Conservation (phyloP, 768 basidiomycete genomes). For the Ramaria sp. region DNA sequence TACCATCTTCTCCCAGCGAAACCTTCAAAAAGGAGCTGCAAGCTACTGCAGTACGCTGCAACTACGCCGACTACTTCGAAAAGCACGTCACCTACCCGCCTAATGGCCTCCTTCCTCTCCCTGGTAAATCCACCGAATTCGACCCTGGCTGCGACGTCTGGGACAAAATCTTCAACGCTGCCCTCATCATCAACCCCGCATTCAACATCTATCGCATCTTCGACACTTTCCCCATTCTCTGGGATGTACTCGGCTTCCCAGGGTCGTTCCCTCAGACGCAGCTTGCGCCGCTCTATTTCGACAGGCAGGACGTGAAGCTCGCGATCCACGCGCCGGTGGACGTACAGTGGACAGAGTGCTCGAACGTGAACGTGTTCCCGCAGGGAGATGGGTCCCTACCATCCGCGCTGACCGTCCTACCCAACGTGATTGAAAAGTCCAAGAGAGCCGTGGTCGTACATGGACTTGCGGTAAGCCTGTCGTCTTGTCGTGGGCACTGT, state of each 20-base stretch:
- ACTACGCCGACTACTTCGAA: slow-evolving; percentile 50
- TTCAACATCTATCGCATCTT: slow-evolving; percentile 74
- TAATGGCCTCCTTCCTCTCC: slow-evolving; percentile 52
- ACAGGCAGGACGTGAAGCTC: slow-evolving; percentile 52
- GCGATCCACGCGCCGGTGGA: slow-evolving; percentile 61
- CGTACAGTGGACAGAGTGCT: slow-evolving; percentile 55
- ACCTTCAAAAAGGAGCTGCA: slow-evolving; percentile 53
- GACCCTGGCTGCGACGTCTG: slow-evolving; percentile 55
- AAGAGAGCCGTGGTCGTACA: slow-evolving; percentile 58
- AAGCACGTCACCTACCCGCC: slow-evolving; percentile 63
- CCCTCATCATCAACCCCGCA: slow-evolving; percentile 55
- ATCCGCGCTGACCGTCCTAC: slow-evolving; percentile 52
- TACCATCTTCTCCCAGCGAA: slow-evolving; percentile 29
- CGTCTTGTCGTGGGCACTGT: not conserved
- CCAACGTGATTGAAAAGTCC: slow-evolving; percentile 68
- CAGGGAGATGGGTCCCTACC: slow-evolving; percentile 50
- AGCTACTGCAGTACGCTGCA: slow-evolving; percentile 38
- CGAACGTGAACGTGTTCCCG: slow-evolving; percentile 48
- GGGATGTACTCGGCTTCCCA: slow-evolving; percentile 82
- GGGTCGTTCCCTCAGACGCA: slow-evolving; percentile 32
- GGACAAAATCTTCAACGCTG: slow-evolving; percentile 52
- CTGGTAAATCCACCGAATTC: slow-evolving; percentile 37
- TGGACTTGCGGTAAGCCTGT: slow-evolving; percentile 34
- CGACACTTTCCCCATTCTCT: slow-evolving; percentile 61
- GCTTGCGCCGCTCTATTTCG: slow-evolving; percentile 54